Evolutionary conservation across 192 early-diverging fungal genomes (phyloP), one percentile per base, ranked within the genome.

Genomic region (Backusella liffmaniae): DNA sequence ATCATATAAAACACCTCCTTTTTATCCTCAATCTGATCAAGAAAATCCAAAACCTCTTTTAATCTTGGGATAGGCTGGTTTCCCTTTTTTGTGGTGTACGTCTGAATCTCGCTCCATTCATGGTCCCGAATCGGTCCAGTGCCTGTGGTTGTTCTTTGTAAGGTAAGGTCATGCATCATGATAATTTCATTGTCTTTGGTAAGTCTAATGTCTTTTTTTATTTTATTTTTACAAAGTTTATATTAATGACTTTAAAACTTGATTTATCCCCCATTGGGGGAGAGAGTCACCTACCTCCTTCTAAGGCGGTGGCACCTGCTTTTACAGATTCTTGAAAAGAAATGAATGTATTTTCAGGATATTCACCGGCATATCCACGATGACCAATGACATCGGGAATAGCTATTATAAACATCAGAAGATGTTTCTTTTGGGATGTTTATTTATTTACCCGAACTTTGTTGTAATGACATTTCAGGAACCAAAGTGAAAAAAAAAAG

Each of bases 281-380:
- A 10, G 39, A 10, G 42, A 13, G 42, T 32, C 32, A 16, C 42
- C 13, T 76, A 82, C 77, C 81, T 42, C 84, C 83, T 75, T 89
- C 86, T 13, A 89, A 76, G 26, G 81, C 88, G 59, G 80, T 73
- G 0, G 83, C 82, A 23, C 86, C 86, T 18, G 86, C 88, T 34
- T 82, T 81, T 44, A 87, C 66, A 3, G 88, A 86, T 73, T 85
- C 80, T 30, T 79, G 77, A 76, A 85, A 83, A 3, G 88, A 82
- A 9, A 86, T 30, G 21, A 89, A 70, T 0, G 88, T 86, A 69
- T 89, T 89, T 76, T 89, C 88, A 9, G 88, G 85, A 74, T 84
- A 86, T 73, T 78, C 72, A 15, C 82, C 84, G 32, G 82, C 83
- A 34, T 79, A 81, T 21, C 88, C 88, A 30, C 88, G 81, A 74